phyloP scores from a whole-genome alignment of 1,139 yeast species.

The Scheffersomyces cryptocercus region DNA sequence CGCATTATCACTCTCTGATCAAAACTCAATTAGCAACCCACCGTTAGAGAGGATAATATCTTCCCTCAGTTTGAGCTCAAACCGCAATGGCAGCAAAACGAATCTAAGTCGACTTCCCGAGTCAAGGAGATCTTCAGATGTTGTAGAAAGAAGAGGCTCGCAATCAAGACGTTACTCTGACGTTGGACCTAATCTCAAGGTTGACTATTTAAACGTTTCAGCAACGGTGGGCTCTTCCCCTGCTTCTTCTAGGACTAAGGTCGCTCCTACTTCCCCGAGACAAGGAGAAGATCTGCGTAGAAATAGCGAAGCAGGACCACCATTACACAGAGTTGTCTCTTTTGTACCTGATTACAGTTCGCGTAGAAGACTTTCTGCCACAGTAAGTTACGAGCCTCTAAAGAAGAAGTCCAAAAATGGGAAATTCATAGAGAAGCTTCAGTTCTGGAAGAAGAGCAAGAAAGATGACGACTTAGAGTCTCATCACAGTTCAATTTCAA shows the following conservation, averaged over 20 bases:
- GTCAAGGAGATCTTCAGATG: slow-evolving; percentile 7
- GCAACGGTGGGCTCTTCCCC: not conserved
- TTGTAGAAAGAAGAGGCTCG: not conserved
- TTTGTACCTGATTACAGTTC: slow-evolving; percentile 32
- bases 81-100: slow-evolving; percentile 16
- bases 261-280: not conserved
- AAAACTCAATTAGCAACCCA: slow-evolving; percentile 22
- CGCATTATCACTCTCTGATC: slow-evolving; percentile 38
- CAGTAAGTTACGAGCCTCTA: slow-evolving; percentile 5
- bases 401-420: slow-evolving; percentile 21
- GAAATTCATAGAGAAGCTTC: slow-evolving; percentile 35
- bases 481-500: not conserved
- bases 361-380: slow-evolving; percentile 16
- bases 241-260: not conserved
- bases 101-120: slow-evolving; percentile 9
- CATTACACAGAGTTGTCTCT: slow-evolving; percentile 33
- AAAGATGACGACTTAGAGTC: slow-evolving; percentile 7
- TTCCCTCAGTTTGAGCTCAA: slow-evolving; percentile 37
- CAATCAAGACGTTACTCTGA: not conserved
- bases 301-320: slow-evolving; percentile 10
- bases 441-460: slow-evolving; percentile 42
- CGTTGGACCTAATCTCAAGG: not conserved
- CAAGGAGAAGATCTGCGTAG: not conserved
- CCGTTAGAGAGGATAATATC: slow-evolving; percentile 46
- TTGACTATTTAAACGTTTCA: not conserved